A percentile compares a stretch with the other conserved stretches of the same genome.
These are phyloP conservation scores for Didymella keratinophila DNA, from an alignment of 2,329 filamentous ascomycete genomes.

Conservation along the genomic window DNA sequence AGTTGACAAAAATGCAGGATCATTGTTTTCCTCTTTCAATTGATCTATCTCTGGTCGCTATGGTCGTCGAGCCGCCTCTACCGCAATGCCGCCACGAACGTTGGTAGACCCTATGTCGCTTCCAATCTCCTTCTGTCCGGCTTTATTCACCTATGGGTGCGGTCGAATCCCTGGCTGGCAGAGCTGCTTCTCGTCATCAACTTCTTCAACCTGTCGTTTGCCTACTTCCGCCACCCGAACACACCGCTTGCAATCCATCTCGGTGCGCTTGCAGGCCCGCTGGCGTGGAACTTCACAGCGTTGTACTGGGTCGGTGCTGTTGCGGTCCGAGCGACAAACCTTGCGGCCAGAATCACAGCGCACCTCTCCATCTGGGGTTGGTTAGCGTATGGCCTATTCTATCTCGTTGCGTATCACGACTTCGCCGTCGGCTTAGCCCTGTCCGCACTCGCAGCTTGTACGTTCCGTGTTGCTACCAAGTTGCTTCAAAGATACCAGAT, in stretches of 20 bases:
- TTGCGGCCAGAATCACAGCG: conserved; percentile 77
- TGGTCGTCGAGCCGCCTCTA: conserved; percentile 71
- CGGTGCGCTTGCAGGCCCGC: conserved; percentile 77
- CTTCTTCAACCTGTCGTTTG: conserved; percentile 70
- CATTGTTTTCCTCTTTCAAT: conserved; percentile 76
- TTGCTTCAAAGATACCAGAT: too few species aligned
- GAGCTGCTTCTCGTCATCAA: conserved; percentile 77
- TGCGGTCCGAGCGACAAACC: conserved; percentile 71
- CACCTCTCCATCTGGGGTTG: conserved; percentile 91
- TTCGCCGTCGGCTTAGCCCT: conserved; percentile 81
- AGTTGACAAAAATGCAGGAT: conserved; percentile 65
- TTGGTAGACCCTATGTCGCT: conserved; percentile 83
- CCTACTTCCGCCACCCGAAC: conserved; percentile 81
- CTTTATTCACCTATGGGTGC: conserved; percentile 84
- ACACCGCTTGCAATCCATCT: conserved; percentile 79
- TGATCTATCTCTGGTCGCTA: conserved; percentile 77
- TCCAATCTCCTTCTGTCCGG: conserved; percentile 84
- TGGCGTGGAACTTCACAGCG: conserved; percentile 86
- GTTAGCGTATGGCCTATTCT: conserved; percentile 77
- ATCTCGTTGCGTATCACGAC: conserved; percentile 76
- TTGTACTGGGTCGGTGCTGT: conserved; percentile 91
- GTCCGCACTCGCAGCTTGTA: conserved; percentile 74
- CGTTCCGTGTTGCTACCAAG: too few species aligned
- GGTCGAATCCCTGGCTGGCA: conserved; percentile 75
- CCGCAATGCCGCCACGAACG: conserved; percentile 74